Conservation (phyloP, 768 basidiomycete genomes). For the Tremella fuciformis region DNA sequence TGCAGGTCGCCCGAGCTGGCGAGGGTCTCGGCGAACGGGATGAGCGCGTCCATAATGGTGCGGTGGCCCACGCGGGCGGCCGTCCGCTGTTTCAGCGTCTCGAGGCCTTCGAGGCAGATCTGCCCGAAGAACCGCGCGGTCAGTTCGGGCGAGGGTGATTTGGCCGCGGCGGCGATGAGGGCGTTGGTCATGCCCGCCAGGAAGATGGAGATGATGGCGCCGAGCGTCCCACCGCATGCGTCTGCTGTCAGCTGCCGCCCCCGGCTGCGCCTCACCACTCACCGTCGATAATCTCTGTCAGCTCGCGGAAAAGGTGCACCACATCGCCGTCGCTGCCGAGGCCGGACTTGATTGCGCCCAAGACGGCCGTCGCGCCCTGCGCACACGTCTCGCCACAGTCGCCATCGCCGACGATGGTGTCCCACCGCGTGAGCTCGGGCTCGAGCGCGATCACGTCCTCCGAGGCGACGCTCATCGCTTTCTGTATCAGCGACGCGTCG, state of each 20-base stretch:
- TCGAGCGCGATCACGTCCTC: constrained; percentile 41
- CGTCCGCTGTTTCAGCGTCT: constrained; percentile 45
- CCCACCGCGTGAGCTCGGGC: constrained; percentile 46
- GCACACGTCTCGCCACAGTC: constrained; percentile 50
- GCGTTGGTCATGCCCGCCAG: constrained; percentile 45
- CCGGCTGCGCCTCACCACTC: constrained; percentile 9
- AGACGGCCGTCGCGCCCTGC: constrained; percentile 42
- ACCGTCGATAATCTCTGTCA: constrained; percentile 49
- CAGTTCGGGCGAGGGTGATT: constrained; percentile 9
- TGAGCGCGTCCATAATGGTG: constrained; percentile 51
- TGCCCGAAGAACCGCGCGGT: constrained; percentile 33
- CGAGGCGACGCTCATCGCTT: constrained; percentile 36
- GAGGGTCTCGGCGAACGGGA: constrained; percentile 46
- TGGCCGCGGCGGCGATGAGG: constrained; percentile 23
- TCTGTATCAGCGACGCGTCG: constrained; percentile 24
- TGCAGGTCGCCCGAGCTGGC: constrained; percentile 28
- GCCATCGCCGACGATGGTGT: constrained; percentile 51
- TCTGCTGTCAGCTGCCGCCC: constrained; percentile 16
- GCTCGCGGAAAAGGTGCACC: constrained; percentile 38
- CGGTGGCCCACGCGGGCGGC: constrained; percentile 47
- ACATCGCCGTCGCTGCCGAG: constrained; percentile 43
- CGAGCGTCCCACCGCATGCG: constrained; percentile 47
- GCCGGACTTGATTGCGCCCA: constrained; percentile 30
- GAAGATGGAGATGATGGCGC: constrained; percentile 50
- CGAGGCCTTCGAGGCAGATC: constrained; percentile 30